A percentile compares a stretch with the other conserved stretches of the same genome.
Evolutionary conservation across 2,329 filamentous ascomycete species (phyloP).

Genomic region (Fusarium brevicatenulatum): DNA sequence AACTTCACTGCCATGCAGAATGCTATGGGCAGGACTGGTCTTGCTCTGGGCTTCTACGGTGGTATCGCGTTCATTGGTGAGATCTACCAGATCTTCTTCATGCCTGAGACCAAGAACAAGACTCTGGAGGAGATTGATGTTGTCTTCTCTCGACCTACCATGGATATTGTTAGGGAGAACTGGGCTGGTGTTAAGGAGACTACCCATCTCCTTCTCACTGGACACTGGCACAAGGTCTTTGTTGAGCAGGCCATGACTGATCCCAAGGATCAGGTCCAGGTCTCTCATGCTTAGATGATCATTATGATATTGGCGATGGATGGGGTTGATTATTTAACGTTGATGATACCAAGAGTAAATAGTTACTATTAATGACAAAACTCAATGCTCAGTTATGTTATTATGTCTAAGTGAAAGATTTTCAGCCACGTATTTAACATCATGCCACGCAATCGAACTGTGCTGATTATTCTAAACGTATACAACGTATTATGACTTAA

Average conservation of each 20-base stretch:
- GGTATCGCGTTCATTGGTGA: constrained; percentile 77
- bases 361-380: constrained; percentile 1
- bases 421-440: accelerated
- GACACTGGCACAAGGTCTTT: constrained; percentile 40
- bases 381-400: neutral
- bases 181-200: constrained; percentile 50
- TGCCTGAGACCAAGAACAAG: constrained; percentile 79
- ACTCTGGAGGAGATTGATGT: constrained; percentile 76
- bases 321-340: neutral
- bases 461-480: neutral
- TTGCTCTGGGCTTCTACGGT: constrained; percentile 77
- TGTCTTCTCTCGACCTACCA: constrained; percentile 71
- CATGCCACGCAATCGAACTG: neutral
- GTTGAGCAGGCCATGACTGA: constrained; percentile 38
- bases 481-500: accelerated
- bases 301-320: neutral
- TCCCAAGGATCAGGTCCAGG: constrained; percentile 9
- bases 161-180: constrained; percentile 70
- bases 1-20: constrained; percentile 77
- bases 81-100: constrained; percentile 78
- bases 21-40: constrained; percentile 72
- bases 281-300: constrained; percentile 5
- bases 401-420: neutral
- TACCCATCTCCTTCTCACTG: constrained; percentile 36
- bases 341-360: constrained; percentile 23